Base-by-base conservation (phyloP, 148 eudicot genomes). In the Simmondsia chinensis region DNA sequence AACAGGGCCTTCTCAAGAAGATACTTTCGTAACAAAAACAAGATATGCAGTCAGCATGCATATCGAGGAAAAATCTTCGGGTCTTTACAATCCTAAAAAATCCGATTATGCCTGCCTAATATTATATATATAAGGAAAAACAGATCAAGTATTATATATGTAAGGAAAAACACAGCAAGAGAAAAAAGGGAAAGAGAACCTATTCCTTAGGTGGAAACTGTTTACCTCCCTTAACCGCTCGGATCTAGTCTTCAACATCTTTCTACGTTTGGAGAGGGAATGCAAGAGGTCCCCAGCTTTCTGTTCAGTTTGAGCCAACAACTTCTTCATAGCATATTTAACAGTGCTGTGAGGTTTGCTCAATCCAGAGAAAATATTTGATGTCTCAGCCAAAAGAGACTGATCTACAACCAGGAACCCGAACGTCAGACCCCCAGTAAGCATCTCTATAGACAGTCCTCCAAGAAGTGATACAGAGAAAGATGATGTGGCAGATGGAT, bases 381-480 rank as follows among this genome's bases (percentile, higher is more conserved):
- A 58, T 31, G 74, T 63, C 13, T 85, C 88, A 20, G 71, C 61
- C 60, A 76, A 54, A 21, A 59, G 76, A 46, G 85, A 71, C 48
- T 76, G 78, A 64, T 76, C 73, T 33, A 82, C 61, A 30, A 71
- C 75, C 20, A 91, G 66, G 64, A 70, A 85, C 22, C 95, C 87
- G 64, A 80, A 89, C 15, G 80, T 71, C 47, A 89, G 55, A 44
- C 97, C 97, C 14, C 93, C 93, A 21, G 97, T 78, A 44, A 85
- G 87, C 80, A 91, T 69, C 54, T 77, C 77, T 52, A 75, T 43
- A 33, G 88, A 85, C 46, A 85, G 31, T 28, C 83, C 75, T 46
- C 97, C 97, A 60, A 91, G 88, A 40, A 91, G 69, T 58, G 85
- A 75, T 13, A 82, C 70, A 39, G 73, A 71, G 32, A 91, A 91